Evolutionary conservation across 2,329 filamentous ascomycete genomes (phyloP), one percentile per base, ranked within the genome.

Genomic region (Pseudocercospora ulei): DNA sequence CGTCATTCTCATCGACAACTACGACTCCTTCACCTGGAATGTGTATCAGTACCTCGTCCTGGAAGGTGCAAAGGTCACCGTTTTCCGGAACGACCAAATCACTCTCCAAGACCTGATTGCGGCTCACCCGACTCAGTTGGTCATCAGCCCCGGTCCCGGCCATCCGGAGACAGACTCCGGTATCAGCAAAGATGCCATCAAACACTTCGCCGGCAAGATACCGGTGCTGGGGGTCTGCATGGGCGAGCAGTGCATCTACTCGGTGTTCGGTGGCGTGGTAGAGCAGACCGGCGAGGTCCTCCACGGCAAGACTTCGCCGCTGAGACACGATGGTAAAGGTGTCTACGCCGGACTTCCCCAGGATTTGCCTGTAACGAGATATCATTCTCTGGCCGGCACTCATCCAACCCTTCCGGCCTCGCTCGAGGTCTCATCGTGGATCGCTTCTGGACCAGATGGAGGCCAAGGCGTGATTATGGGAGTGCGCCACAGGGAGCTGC

Each of bases 11-110:
- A 95, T 98, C 56, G 90, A 98, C 70, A 98, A 98, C 65, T 98
- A 96, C 64, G 90, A 98, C 64, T 96, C 90, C 3, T 98, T 98
- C 63, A 95, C 88, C 43, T 98, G 87, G 85, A 98, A 98, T 59
- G 85, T 98, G 43, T 98, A 96, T 63, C 92, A 98, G 63, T 98
- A 98, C 57, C 76, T 98, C 1, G 81, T 88, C 4, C 77, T 98
- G n/a, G 90, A 96, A 62, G 90, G 90, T 19, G 90, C 92, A 17
- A 82, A 70, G 1, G 90, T 95, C 35, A 83, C 80, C 3, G 90
- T 98, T 12, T 82, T 78, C 64, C 77, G 90, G 54, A 98, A 98
- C 59, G 88, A 98, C 64, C 78, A 94, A 62, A 78, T 96, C 52
- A 80, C 80, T 0, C 64, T 98, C 3, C 78, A 93, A 7, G 80